Percentiles rank a stretch among this genome's conserved stretches.
Evolutionary conservation across 2,329 filamentous ascomycete genomes (phyloP).

Genomic region (Colletotrichum scovillei): DNA sequence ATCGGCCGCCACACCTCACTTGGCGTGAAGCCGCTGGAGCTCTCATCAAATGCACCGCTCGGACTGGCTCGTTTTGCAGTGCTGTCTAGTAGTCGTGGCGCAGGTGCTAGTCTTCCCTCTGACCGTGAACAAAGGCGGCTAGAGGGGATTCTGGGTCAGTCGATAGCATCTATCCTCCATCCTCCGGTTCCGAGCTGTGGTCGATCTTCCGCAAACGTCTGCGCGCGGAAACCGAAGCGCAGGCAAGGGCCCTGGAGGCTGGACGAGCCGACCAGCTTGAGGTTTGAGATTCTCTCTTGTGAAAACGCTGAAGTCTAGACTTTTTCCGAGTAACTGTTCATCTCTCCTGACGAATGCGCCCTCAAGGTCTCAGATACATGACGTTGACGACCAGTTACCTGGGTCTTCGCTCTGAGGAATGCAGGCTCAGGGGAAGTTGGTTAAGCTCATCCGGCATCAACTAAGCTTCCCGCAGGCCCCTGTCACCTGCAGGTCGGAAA

Average conservation of each 20-base stretch:
- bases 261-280: not conserved
- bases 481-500: constrained; percentile 10
- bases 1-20: constrained; percentile 3
- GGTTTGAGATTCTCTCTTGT: not conserved
- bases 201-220: constrained; percentile 27
- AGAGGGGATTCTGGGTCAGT: not conserved
- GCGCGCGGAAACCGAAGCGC: not conserved
- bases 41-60: constrained; percentile 2
- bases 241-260: not conserved
- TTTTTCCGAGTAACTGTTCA: not conserved
- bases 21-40: not conserved
- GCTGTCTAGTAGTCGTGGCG: not conserved
- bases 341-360: not conserved
- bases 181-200: not conserved
- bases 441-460: constrained; percentile 28
- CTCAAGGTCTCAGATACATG: not conserved
- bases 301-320: not conserved
- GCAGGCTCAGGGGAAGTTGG: constrained; percentile 1
- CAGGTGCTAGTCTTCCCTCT: not conserved
- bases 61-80: not conserved
- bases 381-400: not conserved
- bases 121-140: constrained; percentile 11
- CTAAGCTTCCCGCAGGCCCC: constrained; percentile 6
- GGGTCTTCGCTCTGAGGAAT: not conserved
- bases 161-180: constrained; percentile 13